Evolutionary conservation across 345 rosid species (phyloP), one percentile per base, ranked within the genome.

Genomic region (Linum trigynum): DNA sequence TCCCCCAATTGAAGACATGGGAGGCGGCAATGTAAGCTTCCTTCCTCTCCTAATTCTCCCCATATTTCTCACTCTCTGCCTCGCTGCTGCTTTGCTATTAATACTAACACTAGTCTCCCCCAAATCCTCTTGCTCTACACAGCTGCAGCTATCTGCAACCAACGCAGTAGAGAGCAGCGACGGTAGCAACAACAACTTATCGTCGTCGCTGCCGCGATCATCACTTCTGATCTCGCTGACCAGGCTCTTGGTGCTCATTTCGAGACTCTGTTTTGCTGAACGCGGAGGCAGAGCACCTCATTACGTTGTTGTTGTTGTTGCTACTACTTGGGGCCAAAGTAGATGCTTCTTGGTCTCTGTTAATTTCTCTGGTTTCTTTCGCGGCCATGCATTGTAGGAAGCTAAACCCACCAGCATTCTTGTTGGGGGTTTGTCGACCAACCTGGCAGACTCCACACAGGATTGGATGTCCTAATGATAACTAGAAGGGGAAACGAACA

Each of bases 221-320:
- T 85, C 88, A 62, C 82, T 83, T 5, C 98, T 96, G 0, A 88
- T 86, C 76, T 92, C 98, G 55, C 80, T 85, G 2, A 97, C 97
- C 10, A 92, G 78, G 66, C 76, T 85, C 69, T 92, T 96, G 3
- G 98, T 92, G 69, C 97, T 90, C 42, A 92, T 62, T 75, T 84
- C 85, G 73, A 92, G 48, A 82, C 98, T 90, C 75, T 78, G 84
- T 23, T 41, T 83, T 83, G 43, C 90, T 86, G 1, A 92, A 83
- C 39, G 65, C 61, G 8, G 83, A 82, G 5, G 79, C 68, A 59
- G 83, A 80, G 57, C 81, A 81, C 78, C 71, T 83, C 11, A 23
- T 23, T 23, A 23, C 53, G 53, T 12, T 10, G 7, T 12, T 48
- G 12, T 11, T 3, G 9, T 48, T 48, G 53, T 48, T 9, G 53